phyloP scores from a whole-genome alignment of 2,329 filamentous ascomycete genomes.

The Microascus cirrosus region DNA sequence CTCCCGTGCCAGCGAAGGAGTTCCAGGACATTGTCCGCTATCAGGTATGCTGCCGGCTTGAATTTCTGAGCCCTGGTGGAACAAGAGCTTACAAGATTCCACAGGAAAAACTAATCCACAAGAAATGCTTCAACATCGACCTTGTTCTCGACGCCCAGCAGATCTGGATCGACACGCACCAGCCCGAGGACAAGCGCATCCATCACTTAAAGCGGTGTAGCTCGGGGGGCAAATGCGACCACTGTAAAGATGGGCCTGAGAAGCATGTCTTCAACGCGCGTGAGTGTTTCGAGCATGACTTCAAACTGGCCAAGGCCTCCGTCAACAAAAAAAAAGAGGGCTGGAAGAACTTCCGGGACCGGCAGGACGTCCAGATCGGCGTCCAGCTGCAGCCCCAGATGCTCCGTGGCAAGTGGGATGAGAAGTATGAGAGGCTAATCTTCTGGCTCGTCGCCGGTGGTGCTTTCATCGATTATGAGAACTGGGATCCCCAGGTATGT shows the following conservation, averaged over 20 bases:
- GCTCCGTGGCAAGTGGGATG: conserved; percentile 1
- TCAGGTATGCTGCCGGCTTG: not conserved
- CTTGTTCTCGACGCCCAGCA: conserved; percentile 1
- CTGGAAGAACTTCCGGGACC: not conserved
- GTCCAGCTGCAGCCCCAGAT: not conserved
- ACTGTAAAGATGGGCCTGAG: not conserved
- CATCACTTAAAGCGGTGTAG: not conserved
- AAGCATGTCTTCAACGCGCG: not conserved
- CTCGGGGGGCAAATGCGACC: not conserved
- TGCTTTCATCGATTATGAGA: not conserved
- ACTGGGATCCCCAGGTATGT: not conserved
- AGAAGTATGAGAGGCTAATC: not conserved
- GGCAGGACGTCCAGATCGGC: conserved; percentile 2
- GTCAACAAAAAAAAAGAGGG: not conserved
- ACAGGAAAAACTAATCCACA: not conserved
- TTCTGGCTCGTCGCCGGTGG: conserved; percentile 4
- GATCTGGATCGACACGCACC: conserved; percentile 7
- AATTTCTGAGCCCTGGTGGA: not conserved
- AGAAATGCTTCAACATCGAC: not conserved
- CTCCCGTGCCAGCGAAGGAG: not conserved
- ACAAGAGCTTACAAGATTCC: not conserved
- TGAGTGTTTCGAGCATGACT: conserved; percentile 1
- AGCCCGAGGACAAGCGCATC: not conserved
- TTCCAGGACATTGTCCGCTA: not conserved
- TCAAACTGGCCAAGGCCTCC: not conserved